These are phyloP conservation scores for Leishmania aethiopica DNA, from an alignment of 208 protist genomes.

Conservation along the genomic window DNA sequence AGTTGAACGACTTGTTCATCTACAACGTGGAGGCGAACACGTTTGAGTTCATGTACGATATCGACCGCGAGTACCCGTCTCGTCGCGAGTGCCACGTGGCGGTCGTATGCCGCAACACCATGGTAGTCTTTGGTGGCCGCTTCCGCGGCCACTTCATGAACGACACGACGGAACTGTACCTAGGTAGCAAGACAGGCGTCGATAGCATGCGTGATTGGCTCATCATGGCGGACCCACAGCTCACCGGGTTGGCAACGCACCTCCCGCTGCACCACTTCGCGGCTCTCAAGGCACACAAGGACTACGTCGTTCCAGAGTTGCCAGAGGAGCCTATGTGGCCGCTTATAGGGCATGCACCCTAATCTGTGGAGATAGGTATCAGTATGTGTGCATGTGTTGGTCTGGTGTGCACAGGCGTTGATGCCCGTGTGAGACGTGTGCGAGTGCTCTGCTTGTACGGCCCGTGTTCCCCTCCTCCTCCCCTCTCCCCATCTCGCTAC, in stretches of 20 bases:
- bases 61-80: constrained; percentile 72
- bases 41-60: constrained; percentile 59
- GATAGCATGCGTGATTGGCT: constrained; percentile 71
- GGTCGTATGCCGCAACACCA: constrained; percentile 84
- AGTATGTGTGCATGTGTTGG: neutral
- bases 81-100: constrained; percentile 87
- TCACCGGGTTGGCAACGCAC: constrained; percentile 17
- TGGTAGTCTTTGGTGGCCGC: constrained; percentile 91
- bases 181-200: constrained; percentile 58
- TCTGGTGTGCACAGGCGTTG: neutral
- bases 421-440: neutral
- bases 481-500: constrained; percentile 1
- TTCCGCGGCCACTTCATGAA: constrained; percentile 87
- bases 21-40: constrained; percentile 85
- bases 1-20: constrained; percentile 86
- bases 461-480: neutral
- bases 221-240: constrained; percentile 34
- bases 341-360: neutral
- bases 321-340: constrained; percentile 1
- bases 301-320: constrained; percentile 12
- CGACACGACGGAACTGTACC: constrained; percentile 78
- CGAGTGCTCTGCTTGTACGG: neutral
- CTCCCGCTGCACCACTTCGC: constrained; percentile 47
- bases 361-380: neutral
- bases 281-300: constrained; percentile 23